These are phyloP conservation scores for Annulohypoxylon stygium DNA, from an alignment of 495 filamentous ascomycete genomes.

Conservation along the genomic window DNA sequence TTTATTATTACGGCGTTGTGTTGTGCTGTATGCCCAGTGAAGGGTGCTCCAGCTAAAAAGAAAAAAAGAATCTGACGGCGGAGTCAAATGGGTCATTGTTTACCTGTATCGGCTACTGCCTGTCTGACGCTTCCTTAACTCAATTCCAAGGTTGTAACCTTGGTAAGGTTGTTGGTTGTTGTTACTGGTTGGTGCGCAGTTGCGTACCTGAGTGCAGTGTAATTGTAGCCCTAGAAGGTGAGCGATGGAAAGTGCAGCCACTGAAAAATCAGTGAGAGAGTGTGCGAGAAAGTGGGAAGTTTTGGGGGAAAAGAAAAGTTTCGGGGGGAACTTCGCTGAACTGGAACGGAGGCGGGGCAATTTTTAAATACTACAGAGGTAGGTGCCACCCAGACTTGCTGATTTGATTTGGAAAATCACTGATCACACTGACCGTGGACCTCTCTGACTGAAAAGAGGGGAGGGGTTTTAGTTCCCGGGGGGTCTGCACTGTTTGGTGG, in stretches of 20 bases:
- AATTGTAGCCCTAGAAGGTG: not conserved
- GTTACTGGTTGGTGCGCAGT: constrained; percentile 2
- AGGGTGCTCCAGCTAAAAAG: no score
- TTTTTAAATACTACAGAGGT: constrained; percentile 48
- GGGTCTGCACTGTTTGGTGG: constrained; percentile 31
- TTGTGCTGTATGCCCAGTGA: not conserved
- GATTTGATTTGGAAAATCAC: constrained; percentile 46
- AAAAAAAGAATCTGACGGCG: not conserved
- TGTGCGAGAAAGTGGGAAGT: constrained; percentile 23
- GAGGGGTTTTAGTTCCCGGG: constrained; percentile 35
- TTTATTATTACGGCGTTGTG: not conserved
- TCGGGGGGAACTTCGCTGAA: constrained; percentile 47
- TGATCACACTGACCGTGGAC: constrained; percentile 29
- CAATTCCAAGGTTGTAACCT: no score
- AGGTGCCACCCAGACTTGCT: constrained; percentile 38
- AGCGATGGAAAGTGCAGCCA: constrained; percentile 4
- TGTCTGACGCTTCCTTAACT: no score
- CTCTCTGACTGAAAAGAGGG: constrained; percentile 27
- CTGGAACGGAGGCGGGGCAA: constrained; percentile 47
- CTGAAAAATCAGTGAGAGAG: constrained; percentile 37
- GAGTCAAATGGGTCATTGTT: not conserved
- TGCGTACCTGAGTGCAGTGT: not conserved
- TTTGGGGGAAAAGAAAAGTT: constrained; percentile 50
- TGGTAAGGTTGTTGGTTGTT: no score
- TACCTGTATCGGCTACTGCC: not conserved